Conservation (phyloP, 2,329 filamentous ascomycete species). For the Arthroderma sp. region DNA sequence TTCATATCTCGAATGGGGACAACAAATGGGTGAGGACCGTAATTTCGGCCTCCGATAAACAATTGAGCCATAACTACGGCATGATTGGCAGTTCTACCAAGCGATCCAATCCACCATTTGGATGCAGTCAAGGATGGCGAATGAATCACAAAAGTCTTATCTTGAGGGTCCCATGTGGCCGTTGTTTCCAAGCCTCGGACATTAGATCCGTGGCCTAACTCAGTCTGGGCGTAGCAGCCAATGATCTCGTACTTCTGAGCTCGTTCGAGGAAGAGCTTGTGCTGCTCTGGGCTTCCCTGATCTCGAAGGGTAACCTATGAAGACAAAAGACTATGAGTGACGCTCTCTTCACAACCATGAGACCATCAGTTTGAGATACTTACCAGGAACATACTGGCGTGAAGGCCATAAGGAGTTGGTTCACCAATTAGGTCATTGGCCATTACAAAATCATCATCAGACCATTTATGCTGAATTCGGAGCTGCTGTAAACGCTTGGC, state of each 20-base stretch:
- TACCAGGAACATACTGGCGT: slow-evolving; percentile 57
- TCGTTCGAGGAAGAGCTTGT: slow-evolving; percentile 56
- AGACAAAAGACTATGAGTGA: neutral
- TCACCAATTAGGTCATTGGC: slow-evolving; percentile 61
- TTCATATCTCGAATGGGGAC: slow-evolving; percentile 59
- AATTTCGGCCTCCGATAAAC: slow-evolving; percentile 52
- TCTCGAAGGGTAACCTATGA: slow-evolving; percentile 52
- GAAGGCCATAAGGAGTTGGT: slow-evolving; percentile 60
- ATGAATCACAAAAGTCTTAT: slow-evolving; percentile 63
- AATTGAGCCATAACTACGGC: slow-evolving; percentile 71
- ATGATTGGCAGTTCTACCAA: slow-evolving; percentile 63
- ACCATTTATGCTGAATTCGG: slow-evolving; percentile 54
- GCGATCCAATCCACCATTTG: slow-evolving; percentile 76
- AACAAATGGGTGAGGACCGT: slow-evolving; percentile 66
- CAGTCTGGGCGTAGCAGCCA: slow-evolving; percentile 70
- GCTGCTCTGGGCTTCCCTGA: slow-evolving; percentile 60
- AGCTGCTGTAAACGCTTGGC: slow-evolving; percentile 59
- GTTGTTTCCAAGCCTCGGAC: slow-evolving; percentile 60
- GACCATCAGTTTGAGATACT: slow-evolving; percentile 11
- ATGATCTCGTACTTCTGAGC: slow-evolving; percentile 59
- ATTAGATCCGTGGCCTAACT: slow-evolving; percentile 67
- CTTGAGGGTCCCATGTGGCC: slow-evolving; percentile 58
- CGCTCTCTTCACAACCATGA: neutral
- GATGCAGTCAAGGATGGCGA: slow-evolving; percentile 61
- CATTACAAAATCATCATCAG: slow-evolving; percentile 46